Base-by-base conservation (phyloP, 768 basidiomycete species). In the Suillus decipiens region DNA sequence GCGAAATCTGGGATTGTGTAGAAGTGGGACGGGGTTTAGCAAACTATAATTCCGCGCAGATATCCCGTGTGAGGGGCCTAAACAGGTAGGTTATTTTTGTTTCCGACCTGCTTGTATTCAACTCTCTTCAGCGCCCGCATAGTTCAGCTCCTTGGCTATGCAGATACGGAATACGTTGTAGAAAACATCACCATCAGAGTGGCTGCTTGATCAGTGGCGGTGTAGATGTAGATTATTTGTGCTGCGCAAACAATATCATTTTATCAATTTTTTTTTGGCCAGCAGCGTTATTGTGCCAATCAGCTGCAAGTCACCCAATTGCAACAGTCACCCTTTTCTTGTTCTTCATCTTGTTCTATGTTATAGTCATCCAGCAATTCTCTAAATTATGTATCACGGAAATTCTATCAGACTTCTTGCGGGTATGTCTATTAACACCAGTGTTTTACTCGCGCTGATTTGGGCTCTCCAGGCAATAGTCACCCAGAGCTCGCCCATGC, bases 401-500 rank as follows among this genome's bases (percentile, higher is more conserved):
- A 92, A 92, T 74, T 89, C 89, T 67, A 86, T 92, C 74, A 80
- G 88, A 74, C 81, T 92, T 69, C 81, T 92, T 66, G 81, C 90
- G 73, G 90, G 90, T 90, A 65, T 67, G 86, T 74, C 28, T 14
- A 51, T 28, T 50, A 48, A 60, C 12, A 37, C 55, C 39, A 7
- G 65, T 12, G n/a, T 14, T n/a, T 22, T 54, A 12, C 17, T 51
- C 33, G 24, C 54, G 65, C 72, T 66, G 64, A 63, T 61, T 61
- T 45, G 17, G 15, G 39, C 62, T 64, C n/a, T 60, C 14, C 79
- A 97, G 96, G 96, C 75, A 96, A 96, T 80, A 95, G 93, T 77
- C 97, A 99, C 81, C 94, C 95, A 72, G 93, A 96, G 85, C 91
- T 99, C 82, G 96, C 96, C 77, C 86, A 90, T 73, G 84, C 89